Evolutionary conservation across 1,139 yeast genomes (phyloP).

Genomic region (Saccharomycopsis hybrid): DNA sequence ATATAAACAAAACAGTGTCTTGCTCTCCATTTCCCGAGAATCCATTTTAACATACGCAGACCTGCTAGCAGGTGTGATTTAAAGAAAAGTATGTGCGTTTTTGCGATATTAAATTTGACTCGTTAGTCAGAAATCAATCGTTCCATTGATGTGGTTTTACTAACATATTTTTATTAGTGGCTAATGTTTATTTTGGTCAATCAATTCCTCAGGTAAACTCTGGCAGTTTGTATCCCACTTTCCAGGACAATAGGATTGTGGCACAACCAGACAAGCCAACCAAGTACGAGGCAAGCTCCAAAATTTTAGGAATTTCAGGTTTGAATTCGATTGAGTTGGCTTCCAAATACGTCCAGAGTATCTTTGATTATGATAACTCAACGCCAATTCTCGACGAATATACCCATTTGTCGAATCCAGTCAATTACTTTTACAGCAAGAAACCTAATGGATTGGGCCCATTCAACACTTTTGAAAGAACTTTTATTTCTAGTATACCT

Average conservation of each 20-base stretch:
- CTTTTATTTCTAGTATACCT: conserved; percentile 66
- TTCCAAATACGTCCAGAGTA: conserved; percentile 34
- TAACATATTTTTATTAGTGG: too few relatives aligned
- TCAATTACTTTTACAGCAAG: conserved; percentile 34
- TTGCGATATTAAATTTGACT: too few relatives aligned
- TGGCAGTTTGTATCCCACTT: conserved; percentile 6
- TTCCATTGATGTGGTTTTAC: too few relatives aligned
- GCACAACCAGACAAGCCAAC: conserved; percentile 15
- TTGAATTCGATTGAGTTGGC: conserved; percentile 29
- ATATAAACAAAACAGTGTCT: too few relatives aligned
- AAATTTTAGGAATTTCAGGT: conserved; percentile 13
- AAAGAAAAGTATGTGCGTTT: too few relatives aligned
- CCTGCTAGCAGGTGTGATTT: too few relatives aligned
- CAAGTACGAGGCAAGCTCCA: conserved; percentile 17
- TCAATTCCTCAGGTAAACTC: not conserved
- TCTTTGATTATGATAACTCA: conserved; percentile 32
- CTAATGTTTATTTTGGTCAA: conserved; percentile 2
- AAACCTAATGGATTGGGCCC: conserved; percentile 36
- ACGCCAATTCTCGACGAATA: conserved; percentile 37
- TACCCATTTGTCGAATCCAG: conserved; percentile 35
- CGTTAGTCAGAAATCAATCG: too few relatives aligned
- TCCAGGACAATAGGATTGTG: conserved; percentile 11
- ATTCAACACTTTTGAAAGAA: conserved; percentile 74
- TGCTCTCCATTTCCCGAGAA: too few relatives aligned
- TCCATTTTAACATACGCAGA: too few relatives aligned